Base-by-base conservation (phyloP, 139 green algal genomes). In the Closterium sp. region DNA sequence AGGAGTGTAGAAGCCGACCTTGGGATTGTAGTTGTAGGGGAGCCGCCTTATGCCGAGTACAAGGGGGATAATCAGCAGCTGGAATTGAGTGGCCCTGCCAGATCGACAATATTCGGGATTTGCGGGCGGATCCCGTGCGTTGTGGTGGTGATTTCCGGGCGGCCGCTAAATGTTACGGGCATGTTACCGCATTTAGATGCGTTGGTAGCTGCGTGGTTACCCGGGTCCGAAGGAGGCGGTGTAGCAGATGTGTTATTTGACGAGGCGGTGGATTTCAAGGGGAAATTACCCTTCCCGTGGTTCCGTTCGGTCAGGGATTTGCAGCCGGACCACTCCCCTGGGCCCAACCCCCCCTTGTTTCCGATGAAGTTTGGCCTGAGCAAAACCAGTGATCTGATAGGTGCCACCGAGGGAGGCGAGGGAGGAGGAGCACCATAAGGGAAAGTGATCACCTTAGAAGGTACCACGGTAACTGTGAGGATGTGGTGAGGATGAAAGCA, bases 201-300 rank as follows among this genome's bases (percentile, higher is more conserved):
- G 19, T 22, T 90, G 9, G 22, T 90, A 19, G 87, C 87, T 2
- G 87, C 91, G 17, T 93, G 91, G 91, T 88, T 93, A 62, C 91
- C 91, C 6, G 91, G 91, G 22, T 86, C 91, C 1, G 91, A 93
- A 42, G 91, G 91, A 24, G 24, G 9, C 7, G 91, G 91, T 27
- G 70, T 93, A 11, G 31, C 91, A 13, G 91, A 93, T 10, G 86
- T 93, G 27, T 45, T 93, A 34, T 91, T 93, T 89, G 90, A 89
- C 13, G 86, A 31, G 7, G 2, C 4, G 29, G 50, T 90, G 27
- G 62, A 79, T 79, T 79, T 79, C 62, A 79, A 79, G 62, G 62
- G 62, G 0, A 79, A 79, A 24, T 79, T 79, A 79, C 62, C 62
- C 62, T 79, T 79, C 13, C 62, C 62, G 62, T 79, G 62, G 62